phyloP scores from a whole-genome alignment of 2,329 filamentous ascomycete species.

The Parafenestella ontariensis region DNA sequence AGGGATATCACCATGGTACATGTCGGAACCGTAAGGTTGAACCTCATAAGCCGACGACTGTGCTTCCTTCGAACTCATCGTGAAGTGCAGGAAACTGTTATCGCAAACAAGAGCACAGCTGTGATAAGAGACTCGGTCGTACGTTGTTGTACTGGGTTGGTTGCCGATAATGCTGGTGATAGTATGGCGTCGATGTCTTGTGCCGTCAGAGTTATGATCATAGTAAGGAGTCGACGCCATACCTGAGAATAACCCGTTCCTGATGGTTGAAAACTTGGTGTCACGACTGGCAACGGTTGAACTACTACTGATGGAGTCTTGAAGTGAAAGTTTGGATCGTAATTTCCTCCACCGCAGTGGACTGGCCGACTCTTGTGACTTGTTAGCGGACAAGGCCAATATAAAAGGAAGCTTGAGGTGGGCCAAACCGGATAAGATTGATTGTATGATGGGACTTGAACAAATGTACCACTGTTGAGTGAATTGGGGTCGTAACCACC shows the following conservation, averaged over 20 bases:
- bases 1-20: conserved; percentile 3
- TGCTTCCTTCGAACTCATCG: conserved; percentile 16
- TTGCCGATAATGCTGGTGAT: conserved; percentile 12
- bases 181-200: conserved; percentile 14
- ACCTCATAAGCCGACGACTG: conserved; percentile 22
- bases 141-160: conserved; percentile 11
- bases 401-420: background rate
- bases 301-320: conserved; percentile 4
- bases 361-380: background rate
- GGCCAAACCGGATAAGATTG: conserved; percentile 13
- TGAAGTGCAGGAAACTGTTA: background rate
- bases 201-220: background rate
- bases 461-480: conserved; percentile 11
- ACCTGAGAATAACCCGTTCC: conserved; percentile 17
- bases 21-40: background rate
- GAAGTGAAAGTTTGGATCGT: conserved; percentile 21
- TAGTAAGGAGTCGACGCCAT: background rate
- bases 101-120: conserved; percentile 25
- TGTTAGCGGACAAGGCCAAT: background rate
- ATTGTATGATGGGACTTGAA: conserved; percentile 4
- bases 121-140: conserved; percentile 23
- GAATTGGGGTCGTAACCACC: conserved; percentile 27
- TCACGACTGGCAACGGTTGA: conserved; percentile 13
- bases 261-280: conserved; percentile 14
- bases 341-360: conserved; percentile 24